Base-by-base conservation (phyloP, 352 stramenopile species). In the Halophytophthora batemanensis region DNA sequence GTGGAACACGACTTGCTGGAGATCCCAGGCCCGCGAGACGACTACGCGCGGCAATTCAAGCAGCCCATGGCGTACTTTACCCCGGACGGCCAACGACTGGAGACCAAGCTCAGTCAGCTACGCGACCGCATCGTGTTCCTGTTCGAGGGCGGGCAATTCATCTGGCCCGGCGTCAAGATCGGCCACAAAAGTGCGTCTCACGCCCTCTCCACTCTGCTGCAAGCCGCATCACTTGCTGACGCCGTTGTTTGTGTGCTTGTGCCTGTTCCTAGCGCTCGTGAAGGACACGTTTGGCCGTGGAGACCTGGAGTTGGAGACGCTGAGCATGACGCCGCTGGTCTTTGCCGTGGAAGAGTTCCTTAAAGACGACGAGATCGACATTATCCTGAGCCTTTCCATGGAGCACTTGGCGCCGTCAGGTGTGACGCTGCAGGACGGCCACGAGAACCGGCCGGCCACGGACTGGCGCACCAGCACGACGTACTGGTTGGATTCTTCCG, bases 391-490 rank as follows among this genome's bases (percentile, higher is more conserved):
- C 2, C 54, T 89, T 41, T 87, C 81, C 22, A 66, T 87, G 53
- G 57, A 70, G 23, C 75, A 90, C 39, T 50, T 91, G 23, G 61
- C 64, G 18, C 75, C 80, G 12, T 91, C 80, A 6, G 71, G 62
- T 13, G 79, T 92, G 47, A 74, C 66, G 25, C 65, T 78, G 31
- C 66, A 74, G 15, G 82, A 90, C 45, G 79, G 74, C 15, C 69
- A 92, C 46, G 74, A 86, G 50, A 77, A 78, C 38, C 73, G 75
- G 2, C 69, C 78, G 2, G 65, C 74, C 10, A 87, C 77, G 2
- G 74, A 87, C 46, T 92, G 78, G 81, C 68, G 81, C 38, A 92
- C 81, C 29, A 88, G 74, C 60, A 90, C 77, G 31, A 92, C 74
- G 35, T 87, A 87, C 59, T 92, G 82, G 38, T 39, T 92, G 41